Percentiles rank a stretch among this genome's conserved stretches.
phyloP scores from a whole-genome alignment of 2,329 filamentous ascomycete species.

The Rutstroemia sp. region DNA sequence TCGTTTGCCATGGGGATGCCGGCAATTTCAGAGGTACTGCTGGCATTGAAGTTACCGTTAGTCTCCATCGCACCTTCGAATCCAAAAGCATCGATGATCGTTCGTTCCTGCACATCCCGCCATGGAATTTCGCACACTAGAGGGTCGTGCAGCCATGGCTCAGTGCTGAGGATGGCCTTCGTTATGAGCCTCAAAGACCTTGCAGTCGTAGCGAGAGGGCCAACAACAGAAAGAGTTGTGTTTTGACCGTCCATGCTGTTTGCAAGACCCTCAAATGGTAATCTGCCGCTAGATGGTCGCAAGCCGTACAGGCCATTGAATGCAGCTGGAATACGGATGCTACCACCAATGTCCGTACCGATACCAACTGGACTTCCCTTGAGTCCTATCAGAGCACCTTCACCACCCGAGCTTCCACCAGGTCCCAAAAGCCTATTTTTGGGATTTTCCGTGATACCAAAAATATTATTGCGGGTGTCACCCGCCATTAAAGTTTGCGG shows the following conservation, averaged over 20 bases:
- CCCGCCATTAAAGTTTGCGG: constrained; percentile 33
- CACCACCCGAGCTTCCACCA: constrained; percentile 29
- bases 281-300: constrained; percentile 31
- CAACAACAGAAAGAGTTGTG: constrained; percentile 53
- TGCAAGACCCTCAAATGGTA: constrained; percentile 48
- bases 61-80: constrained; percentile 18
- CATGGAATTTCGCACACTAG: constrained; percentile 59
- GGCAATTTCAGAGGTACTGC: too few species aligned
- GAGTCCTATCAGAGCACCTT: constrained; percentile 29
- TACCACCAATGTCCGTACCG: constrained; percentile 29
- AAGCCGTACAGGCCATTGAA: constrained; percentile 35
- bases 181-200: constrained; percentile 47
- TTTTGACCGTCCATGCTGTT: constrained; percentile 55
- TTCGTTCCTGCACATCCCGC: constrained; percentile 38
- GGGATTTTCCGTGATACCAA: constrained; percentile 32
- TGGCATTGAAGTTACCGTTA: too few species aligned
- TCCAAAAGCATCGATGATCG: constrained; percentile 33
- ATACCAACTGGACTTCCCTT: constrained; percentile 28
- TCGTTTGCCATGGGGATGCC: too few species aligned
- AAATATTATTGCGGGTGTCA: constrained; percentile 39
- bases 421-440: constrained; percentile 25
- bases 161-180: constrained; percentile 45
- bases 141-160: constrained; percentile 62
- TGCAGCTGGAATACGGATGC: constrained; percentile 31
- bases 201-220: constrained; percentile 51